A percentile compares a stretch with the other conserved stretches of the same genome.
These are phyloP conservation scores for Balamuthia mandrillaris DNA, from an alignment of 208 protist genomes.

Conservation along the genomic window DNA sequence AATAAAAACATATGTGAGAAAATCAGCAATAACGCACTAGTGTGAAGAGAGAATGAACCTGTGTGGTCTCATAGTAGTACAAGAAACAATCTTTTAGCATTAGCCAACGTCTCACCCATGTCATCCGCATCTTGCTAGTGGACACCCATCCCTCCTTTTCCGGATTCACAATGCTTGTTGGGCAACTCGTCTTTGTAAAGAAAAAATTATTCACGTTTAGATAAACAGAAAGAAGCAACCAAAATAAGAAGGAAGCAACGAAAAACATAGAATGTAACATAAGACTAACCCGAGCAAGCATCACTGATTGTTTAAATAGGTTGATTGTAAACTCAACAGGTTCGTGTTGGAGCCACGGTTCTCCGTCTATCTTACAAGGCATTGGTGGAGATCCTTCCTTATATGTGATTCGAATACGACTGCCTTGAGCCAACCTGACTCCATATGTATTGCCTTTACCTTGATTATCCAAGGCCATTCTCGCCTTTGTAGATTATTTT, in stretches of 20 bases:
- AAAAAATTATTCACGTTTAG: too few relatives aligned
- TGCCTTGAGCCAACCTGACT: background rate
- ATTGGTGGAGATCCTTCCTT: background rate
- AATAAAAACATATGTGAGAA: too few relatives aligned
- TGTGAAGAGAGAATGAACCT: background rate
- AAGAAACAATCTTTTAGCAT: background rate
- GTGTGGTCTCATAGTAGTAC: conserved; percentile 8
- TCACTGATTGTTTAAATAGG: background rate
- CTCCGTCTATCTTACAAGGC: background rate
- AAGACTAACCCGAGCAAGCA: background rate
- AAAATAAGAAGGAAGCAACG: too few relatives aligned
- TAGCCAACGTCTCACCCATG: conserved; percentile 5
- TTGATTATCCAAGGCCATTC: too few relatives aligned
- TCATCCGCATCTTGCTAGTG: conserved; percentile 24
- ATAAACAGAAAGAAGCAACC: too few relatives aligned
- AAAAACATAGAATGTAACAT: too few relatives aligned
- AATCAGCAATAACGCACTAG: too few relatives aligned
- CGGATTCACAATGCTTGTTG: background rate
- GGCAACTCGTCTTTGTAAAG: too few relatives aligned
- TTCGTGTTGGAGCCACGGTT: background rate
- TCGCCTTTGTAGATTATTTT: too few relatives aligned
- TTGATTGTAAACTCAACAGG: background rate
- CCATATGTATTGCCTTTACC: too few relatives aligned
- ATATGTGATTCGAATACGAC: background rate
- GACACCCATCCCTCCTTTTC: background rate